Base-by-base conservation (phyloP, 352 stramenopile genomes). In the Pythium guiyangense region DNA sequence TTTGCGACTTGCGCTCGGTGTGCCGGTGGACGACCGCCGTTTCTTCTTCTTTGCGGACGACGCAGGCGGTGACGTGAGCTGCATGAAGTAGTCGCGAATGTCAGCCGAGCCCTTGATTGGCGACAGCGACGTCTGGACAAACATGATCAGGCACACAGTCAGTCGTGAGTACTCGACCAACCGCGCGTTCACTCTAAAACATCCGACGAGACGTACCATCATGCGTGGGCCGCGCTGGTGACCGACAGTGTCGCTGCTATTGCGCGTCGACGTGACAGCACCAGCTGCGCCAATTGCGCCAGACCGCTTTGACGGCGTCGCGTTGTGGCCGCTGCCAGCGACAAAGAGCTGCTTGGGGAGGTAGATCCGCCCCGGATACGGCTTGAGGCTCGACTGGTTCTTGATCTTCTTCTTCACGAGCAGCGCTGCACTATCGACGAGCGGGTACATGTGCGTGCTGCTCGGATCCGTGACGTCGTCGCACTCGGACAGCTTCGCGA, bases 401-500 rank as follows among this genome's bases (percentile, higher is more conserved):
- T 91, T 90, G 57, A 96, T 94, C 43, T 86, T 85, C 40, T 86
- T 88, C 57, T 90, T 90, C 29, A 96, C 66, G 25, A 90, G 47
- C 2, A 61, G 39, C 0, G 79, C 78, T 1, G 70, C 66, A 22
- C 63, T 86, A 29, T 88, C 81, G 29, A 92, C 70, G 17, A 93
- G 54, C 17, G 79, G 70, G 57, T 90, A 90, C 31, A 91, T 80
- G 35, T 70, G 60, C 15, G 67, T 70, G 10, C 59, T 67, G 10
- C 69, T 66, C 9, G 72, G 67, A 45, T 72, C 62, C 9, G 60
- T 63, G 8, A 69, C 73, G 49, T 96, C 84, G 27, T 90, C 79
- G 49, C 79, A 94, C 37, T 84, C 66, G 0, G 78, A 87, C 3
- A 96, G 27, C 56, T 92, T 89, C 18, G 76, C 73, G 52, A 92